Percentiles rank a stretch among this genome's conserved stretches.
These are phyloP conservation scores for Xylaria flabelliformis DNA, from an alignment of 495 filamentous ascomycete genomes.

Conservation along the genomic window DNA sequence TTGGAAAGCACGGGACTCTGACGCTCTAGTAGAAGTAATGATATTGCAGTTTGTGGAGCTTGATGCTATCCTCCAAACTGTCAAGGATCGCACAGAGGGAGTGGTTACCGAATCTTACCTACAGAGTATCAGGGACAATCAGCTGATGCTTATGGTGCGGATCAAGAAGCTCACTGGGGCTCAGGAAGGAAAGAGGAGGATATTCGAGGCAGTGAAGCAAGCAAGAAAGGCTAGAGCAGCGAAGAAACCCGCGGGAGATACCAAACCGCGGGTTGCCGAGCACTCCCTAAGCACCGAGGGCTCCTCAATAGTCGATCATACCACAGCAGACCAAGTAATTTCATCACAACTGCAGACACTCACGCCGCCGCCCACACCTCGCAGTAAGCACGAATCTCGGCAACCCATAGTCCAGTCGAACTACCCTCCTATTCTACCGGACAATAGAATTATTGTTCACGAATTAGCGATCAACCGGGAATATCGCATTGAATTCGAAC, in stretches of 20 bases:
- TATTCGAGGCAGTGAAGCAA: conserved; percentile 81
- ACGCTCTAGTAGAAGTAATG: conserved; percentile 91
- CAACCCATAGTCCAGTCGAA: conserved; percentile 47
- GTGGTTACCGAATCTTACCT: conserved; percentile 87
- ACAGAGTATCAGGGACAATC: conserved; percentile 92
- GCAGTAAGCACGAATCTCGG: conserved; percentile 44
- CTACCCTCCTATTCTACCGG: conserved; percentile 67
- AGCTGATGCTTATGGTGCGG: conserved; percentile 83
- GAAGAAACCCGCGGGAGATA: conserved; percentile 75
- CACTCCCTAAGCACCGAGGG: conserved; percentile 42
- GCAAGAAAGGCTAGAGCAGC: conserved; percentile 72
- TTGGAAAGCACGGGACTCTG: conserved; percentile 93
- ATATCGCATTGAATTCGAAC: conserved; percentile 62
- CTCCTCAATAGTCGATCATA: conserved; percentile 45
- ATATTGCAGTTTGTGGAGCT: conserved; percentile 93
- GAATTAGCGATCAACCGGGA: conserved; percentile 91
- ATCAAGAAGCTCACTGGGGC: conserved; percentile 89
- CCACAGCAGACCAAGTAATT: conserved; percentile 40
- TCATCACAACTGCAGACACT: conserved; percentile 47
- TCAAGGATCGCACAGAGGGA: conserved; percentile 88
- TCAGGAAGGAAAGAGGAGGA: conserved; percentile 80
- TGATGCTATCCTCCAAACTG: conserved; percentile 94
- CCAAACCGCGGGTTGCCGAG: conserved; percentile 67
- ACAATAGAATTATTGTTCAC: conserved; percentile 86
- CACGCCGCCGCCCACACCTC: conserved; percentile 51